Evolutionary conservation across 192 early-diverging fungal species (phyloP).

Genomic region (Gaertneriomyces sp.): DNA sequence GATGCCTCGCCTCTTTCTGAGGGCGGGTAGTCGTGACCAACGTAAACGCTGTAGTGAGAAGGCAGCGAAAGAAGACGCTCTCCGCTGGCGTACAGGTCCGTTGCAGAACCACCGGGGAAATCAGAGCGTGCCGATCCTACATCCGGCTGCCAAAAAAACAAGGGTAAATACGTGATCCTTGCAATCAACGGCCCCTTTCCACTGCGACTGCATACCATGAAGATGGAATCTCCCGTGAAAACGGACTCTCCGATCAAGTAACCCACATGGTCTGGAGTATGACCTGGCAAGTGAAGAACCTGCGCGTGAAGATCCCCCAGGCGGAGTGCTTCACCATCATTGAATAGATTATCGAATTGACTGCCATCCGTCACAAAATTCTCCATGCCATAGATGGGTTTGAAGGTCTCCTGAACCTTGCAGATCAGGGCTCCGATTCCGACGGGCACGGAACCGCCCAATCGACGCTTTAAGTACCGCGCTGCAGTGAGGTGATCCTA

Average conservation of each 20-base stretch:
- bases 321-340: slow-evolving; percentile 14
- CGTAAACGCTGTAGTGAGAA: slow-evolving; percentile 14
- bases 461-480: slow-evolving; percentile 23
- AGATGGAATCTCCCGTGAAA: slow-evolving; percentile 32
- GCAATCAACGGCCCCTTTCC: background rate
- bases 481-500: slow-evolving; percentile 34
- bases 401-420: slow-evolving; percentile 23
- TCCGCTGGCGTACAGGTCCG: slow-evolving; percentile 19
- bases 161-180: background rate
- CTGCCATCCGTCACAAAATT: slow-evolving; percentile 12
- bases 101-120: slow-evolving; percentile 32
- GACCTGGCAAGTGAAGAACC: slow-evolving; percentile 26
- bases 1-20: background rate
- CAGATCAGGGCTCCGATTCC: slow-evolving; percentile 25
- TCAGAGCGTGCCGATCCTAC: slow-evolving; percentile 32
- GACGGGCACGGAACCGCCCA: slow-evolving; percentile 16
- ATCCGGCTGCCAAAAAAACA: slow-evolving; percentile 26
- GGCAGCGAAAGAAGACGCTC: slow-evolving; percentile 19
- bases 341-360: slow-evolving; percentile 29
- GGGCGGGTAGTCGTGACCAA: slow-evolving; percentile 33
- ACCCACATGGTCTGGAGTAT: slow-evolving; percentile 30
- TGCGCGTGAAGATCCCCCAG: slow-evolving; percentile 1
- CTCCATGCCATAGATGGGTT: slow-evolving; percentile 7
- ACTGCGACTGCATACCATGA: slow-evolving; percentile 14
- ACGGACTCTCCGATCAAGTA: slow-evolving; percentile 27